Evolutionary conservation across 805 yeast genomes (phyloP).

Genomic region (Starmerella apicola): DNA sequence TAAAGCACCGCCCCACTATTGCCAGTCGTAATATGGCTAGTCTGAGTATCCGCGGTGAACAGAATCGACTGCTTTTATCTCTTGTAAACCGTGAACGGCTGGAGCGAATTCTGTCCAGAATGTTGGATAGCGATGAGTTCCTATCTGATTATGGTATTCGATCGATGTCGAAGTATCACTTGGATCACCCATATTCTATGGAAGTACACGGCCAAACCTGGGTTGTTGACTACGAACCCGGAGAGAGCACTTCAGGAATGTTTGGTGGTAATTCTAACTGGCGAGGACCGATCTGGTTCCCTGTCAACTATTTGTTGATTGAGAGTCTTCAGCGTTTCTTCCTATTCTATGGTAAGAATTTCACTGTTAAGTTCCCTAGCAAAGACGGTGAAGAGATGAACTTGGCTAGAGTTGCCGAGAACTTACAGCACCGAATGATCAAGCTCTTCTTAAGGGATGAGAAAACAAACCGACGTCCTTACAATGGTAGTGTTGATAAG

Average conservation of each 20-base stretch:
- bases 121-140: constrained; percentile 81
- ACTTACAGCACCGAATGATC: constrained; percentile 73
- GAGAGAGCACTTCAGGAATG: constrained; percentile 68
- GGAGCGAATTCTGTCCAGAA: constrained; percentile 56
- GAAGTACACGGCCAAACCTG: constrained; percentile 64
- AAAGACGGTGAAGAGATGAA: constrained; percentile 36
- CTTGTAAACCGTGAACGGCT: constrained; percentile 72
- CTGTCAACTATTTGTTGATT: constrained; percentile 71
- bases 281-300: constrained; percentile 98
- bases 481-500: constrained; percentile 43
- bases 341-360: constrained; percentile 73
- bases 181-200: constrained; percentile 73
- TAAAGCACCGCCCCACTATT: constrained; percentile 52
- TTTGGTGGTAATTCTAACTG: constrained; percentile 95
- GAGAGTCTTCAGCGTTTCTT: constrained; percentile 81
- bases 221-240: constrained; percentile 25
- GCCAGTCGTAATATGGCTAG: constrained; percentile 78
- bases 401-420: constrained; percentile 56
- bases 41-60: constrained; percentile 63
- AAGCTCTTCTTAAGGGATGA: constrained; percentile 54
- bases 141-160: constrained; percentile 76
- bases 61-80: constrained; percentile 67
- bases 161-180: constrained; percentile 76
- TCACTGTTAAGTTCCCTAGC: constrained; percentile 72
- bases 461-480: constrained; percentile 53